These are phyloP conservation scores for Takashimella tepidaria DNA, from an alignment of 1,284 basidiomycete species.

Conservation along the genomic window DNA sequence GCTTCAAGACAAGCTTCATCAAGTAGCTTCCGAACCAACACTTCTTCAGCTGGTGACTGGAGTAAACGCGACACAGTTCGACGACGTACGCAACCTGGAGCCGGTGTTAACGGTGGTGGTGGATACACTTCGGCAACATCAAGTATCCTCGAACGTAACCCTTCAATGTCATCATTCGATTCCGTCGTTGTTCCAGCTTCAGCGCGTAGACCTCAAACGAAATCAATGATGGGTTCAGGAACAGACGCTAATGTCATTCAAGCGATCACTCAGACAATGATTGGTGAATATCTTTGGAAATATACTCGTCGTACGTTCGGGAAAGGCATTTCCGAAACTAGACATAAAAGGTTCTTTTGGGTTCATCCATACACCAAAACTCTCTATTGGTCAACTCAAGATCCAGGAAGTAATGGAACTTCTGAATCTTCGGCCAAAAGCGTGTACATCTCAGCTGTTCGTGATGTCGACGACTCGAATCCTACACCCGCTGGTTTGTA, in stretches of 20 bases:
- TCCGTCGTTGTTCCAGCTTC: constrained; percentile 17
- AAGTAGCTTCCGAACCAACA: constrained; percentile 60
- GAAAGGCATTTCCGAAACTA: constrained; percentile 80
- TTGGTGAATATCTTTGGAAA: constrained; percentile 97
- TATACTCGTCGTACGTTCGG: constrained; percentile 90
- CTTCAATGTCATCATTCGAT: constrained; percentile 35
- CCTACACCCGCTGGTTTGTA: constrained; percentile 87
- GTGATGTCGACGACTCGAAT: constrained; percentile 84
- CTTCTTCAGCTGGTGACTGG: constrained; percentile 47
- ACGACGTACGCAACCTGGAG: constrained; percentile 25
- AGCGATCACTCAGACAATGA: constrained; percentile 99
- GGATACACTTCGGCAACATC: constrained; percentile 30
- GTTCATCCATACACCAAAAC: constrained; percentile 98
- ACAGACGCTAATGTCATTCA: constrained; percentile 87
- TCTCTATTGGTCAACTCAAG: constrained; percentile 91
- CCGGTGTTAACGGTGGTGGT: constrained; percentile 17
- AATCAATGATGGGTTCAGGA: constrained; percentile 36
- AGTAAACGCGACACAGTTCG: constrained; percentile 36
- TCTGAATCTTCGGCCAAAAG: constrained; percentile 93
- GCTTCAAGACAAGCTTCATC: constrained; percentile 67
- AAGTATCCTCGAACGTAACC: constrained; percentile 29
- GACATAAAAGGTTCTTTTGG: constrained; percentile 98
- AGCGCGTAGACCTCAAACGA: constrained; percentile 1
- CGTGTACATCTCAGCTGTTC: constrained; percentile 91
- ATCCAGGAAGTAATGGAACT: constrained; percentile 81